Conservation (phyloP, 1,284 basidiomycete genomes). For the Sporisorium exsertum region DNA sequence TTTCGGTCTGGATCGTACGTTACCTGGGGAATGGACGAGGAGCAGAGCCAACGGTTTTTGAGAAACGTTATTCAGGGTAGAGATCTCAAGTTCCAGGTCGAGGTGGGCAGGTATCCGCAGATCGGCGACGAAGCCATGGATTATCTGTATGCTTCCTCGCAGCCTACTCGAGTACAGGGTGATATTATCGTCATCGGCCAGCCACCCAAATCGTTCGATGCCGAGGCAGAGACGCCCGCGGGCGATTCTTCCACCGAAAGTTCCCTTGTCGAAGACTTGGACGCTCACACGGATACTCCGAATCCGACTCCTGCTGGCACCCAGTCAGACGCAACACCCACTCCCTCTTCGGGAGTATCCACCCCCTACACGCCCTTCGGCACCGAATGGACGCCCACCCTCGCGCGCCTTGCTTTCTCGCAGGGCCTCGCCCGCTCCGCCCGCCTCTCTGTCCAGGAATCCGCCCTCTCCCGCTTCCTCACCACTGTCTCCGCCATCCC, state of each 20-base stretch:
- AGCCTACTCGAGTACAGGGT: slow-evolving; percentile 63
- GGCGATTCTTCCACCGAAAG: slow-evolving; percentile 1
- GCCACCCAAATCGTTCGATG: slow-evolving; percentile 45
- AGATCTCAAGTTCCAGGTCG: slow-evolving; percentile 40
- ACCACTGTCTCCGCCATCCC: slow-evolving; percentile 55
- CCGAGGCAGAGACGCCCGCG: slow-evolving; percentile 12
- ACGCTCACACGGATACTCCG: not conserved
- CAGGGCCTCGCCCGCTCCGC: slow-evolving; percentile 67
- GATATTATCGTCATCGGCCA: slow-evolving; percentile 66
- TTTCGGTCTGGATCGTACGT: slow-evolving; percentile 65
- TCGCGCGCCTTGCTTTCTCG: slow-evolving; percentile 64
- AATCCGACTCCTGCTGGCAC: not conserved
- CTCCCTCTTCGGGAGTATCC: not conserved
- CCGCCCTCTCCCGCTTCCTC: slow-evolving; percentile 55
- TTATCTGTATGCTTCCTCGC: slow-evolving; percentile 54
- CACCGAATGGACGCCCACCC: slow-evolving; percentile 56
- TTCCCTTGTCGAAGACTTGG: not conserved
- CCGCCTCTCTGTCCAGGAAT: slow-evolving; percentile 63
- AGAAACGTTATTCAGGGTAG: slow-evolving; percentile 54
- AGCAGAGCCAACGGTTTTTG: slow-evolving; percentile 56
- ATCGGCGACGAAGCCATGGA: slow-evolving; percentile 68
- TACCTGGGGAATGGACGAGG: slow-evolving; percentile 64
- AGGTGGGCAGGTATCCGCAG: slow-evolving; percentile 48
- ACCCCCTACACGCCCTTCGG: slow-evolving; percentile 32
- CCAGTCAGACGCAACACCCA: not conserved